Evolutionary conservation across 352 stramenopile genomes (phyloP).

Genomic region (Phytophthora sp.): DNA sequence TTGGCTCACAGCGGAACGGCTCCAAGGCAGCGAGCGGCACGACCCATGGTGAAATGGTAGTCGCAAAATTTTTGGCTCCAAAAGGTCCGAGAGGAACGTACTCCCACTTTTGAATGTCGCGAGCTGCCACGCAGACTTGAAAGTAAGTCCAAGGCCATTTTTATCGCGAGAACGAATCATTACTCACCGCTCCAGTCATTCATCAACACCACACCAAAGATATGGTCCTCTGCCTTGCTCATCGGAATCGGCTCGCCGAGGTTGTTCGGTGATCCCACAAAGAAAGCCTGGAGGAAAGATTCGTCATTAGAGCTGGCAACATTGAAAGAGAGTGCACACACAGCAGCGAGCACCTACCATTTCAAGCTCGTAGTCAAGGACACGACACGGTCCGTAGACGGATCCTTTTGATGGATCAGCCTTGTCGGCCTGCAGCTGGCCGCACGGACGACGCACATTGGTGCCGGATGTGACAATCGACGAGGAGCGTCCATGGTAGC

Average conservation of each 20-base stretch:
- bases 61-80: conserved; percentile 97
- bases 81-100: conserved; percentile 98
- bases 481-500: conserved; percentile 96
- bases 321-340: neutral
- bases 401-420: conserved; percentile 93
- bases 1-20: conserved; percentile 92
- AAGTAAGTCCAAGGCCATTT: neutral
- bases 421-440: conserved; percentile 93
- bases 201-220: conserved; percentile 98
- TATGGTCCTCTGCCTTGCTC: conserved; percentile 92
- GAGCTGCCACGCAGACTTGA: conserved; percentile 41
- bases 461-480: conserved; percentile 92
- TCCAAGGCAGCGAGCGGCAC: conserved; percentile 94
- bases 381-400: conserved; percentile 85
- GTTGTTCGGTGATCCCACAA: conserved; percentile 91
- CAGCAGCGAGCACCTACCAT: conserved; percentile 51
- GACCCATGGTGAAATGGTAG: conserved; percentile 97
- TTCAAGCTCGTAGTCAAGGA: conserved; percentile 98
- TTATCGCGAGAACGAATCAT: neutral
- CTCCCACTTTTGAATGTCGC: conserved; percentile 96
- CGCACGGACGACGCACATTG: conserved; percentile 83
- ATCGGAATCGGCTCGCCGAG: conserved; percentile 91
- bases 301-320: neutral
- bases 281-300: conserved; percentile 75
- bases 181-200: conserved; percentile 97